Evolutionary conservation across 2,329 filamentous ascomycete genomes (phyloP).

Genomic region (Trichoderma brevicompactum): DNA sequence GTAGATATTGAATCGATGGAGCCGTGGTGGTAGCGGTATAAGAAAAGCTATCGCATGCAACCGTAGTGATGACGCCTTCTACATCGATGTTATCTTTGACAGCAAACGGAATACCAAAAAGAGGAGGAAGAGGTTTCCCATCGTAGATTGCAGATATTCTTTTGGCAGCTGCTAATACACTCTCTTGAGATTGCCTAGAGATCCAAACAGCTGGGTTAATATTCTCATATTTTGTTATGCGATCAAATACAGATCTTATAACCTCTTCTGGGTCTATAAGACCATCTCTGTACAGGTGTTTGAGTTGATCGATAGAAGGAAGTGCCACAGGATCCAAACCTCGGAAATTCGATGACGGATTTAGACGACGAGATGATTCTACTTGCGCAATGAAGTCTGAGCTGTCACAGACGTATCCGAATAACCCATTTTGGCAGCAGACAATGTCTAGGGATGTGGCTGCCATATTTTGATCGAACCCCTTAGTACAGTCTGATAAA

Average conservation of each 20-base stretch:
- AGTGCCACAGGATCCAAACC: not conserved
- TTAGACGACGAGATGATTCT: not conserved
- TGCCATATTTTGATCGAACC: not conserved
- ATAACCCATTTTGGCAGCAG: not conserved
- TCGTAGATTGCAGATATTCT: not conserved
- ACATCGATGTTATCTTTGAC: constrained; percentile 35
- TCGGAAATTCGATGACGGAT: too few species aligned
- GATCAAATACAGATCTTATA: not conserved
- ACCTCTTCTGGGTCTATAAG: not conserved
- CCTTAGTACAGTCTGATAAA: not conserved
- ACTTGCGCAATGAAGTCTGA: not conserved
- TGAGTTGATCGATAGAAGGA: constrained; percentile 7
- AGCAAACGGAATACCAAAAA: constrained; percentile 34
- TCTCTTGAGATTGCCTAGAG: not conserved
- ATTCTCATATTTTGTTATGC: not conserved
- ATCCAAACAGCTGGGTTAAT: constrained; percentile 10
- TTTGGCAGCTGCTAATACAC: not conserved
- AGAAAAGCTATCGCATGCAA: constrained; percentile 30
- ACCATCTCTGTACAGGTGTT: not conserved
- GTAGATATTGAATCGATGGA: constrained; percentile 31
- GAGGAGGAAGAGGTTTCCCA: constrained; percentile 29
- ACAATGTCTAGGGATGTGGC: not conserved
- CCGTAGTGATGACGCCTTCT: constrained; percentile 27
- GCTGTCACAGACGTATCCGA: constrained; percentile 1
- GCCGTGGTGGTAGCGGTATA: constrained; percentile 29